A percentile compares a stretch with the other conserved stretches of the same genome.
phyloP scores from a whole-genome alignment of 495 filamentous ascomycete species.

The Echria macrotheca region DNA sequence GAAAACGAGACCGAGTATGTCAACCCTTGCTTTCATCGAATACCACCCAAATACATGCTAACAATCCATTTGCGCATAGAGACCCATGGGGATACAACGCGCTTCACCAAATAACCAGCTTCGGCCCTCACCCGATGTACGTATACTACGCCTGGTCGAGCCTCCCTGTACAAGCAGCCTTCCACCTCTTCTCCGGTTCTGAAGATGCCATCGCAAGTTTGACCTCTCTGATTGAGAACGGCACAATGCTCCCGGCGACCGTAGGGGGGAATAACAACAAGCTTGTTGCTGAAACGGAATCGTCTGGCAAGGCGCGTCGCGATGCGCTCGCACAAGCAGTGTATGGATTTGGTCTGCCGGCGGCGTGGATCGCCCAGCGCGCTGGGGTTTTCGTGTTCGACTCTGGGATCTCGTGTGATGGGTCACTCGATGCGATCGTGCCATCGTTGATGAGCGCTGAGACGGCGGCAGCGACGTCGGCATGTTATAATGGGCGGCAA shows the following conservation, averaged over 20 bases:
- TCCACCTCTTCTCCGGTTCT: background rate
- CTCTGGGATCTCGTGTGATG: background rate
- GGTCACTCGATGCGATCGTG: background rate
- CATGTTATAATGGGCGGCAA: background rate
- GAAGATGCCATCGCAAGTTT: background rate
- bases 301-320: background rate
- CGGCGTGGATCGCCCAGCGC: background rate
- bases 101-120: too few relatives aligned
- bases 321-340: background rate
- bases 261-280: background rate
- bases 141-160: background rate
- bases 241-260: background rate
- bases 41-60: too few relatives aligned
- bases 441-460: background rate
- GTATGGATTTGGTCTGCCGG: background rate
- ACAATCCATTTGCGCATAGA: too few relatives aligned
- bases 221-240: background rate
- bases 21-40: too few relatives aligned
- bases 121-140: too few relatives aligned
- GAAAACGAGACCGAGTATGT: too few relatives aligned
- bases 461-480: background rate
- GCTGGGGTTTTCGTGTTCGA: background rate
- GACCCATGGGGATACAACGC: too few relatives aligned
- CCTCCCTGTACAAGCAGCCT: background rate
- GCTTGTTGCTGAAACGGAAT: background rate